A percentile compares a stretch with the other conserved stretches of the same genome.
These are phyloP conservation scores for Leucogyrophana mollusca DNA, from an alignment of 768 basidiomycete species.

Conservation along the genomic window DNA sequence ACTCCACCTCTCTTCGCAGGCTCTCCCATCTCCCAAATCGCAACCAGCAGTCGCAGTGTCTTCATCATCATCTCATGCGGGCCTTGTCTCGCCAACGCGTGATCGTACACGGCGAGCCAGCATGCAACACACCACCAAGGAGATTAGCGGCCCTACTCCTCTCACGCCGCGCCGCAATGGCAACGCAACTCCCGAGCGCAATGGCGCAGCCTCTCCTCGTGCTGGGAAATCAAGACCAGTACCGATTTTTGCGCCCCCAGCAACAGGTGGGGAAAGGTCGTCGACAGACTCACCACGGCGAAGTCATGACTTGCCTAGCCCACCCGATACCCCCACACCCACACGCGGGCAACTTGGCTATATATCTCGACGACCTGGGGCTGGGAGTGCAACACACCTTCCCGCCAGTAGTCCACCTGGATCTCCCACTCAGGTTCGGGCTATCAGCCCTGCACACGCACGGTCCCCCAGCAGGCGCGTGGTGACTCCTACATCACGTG, in stretches of 20 bases:
- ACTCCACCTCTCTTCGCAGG: conserved; percentile 61
- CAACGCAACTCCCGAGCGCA: conserved; percentile 20
- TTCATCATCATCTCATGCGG: conserved; percentile 46
- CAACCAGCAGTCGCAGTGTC: conserved; percentile 45
- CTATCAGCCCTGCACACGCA: conserved; percentile 41
- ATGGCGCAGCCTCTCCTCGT: conserved; percentile 29
- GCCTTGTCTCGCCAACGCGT: conserved; percentile 45
- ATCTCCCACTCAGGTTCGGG: conserved; percentile 37
- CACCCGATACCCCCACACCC: conserved; percentile 51
- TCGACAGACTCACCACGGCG: conserved; percentile 36
- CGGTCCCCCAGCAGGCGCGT: conserved; percentile 40
- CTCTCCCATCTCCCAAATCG: conserved; percentile 52
- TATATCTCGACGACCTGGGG: conserved; percentile 32
- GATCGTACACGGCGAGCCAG: conserved; percentile 44
- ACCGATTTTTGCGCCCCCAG: conserved; percentile 29
- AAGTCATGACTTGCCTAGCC: conserved; percentile 39
- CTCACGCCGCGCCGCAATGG: conserved; percentile 31
- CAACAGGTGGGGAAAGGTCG: conserved; percentile 20
- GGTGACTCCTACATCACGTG: conserved; percentile 41
- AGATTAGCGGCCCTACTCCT: conserved; percentile 41
- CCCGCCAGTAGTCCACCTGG: conserved; percentile 37
- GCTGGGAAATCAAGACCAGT: conserved; percentile 31
- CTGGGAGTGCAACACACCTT: conserved; percentile 41
- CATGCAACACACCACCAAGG: conserved; percentile 29
- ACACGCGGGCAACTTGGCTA: conserved; percentile 34